phyloP scores from a whole-genome alignment of 306 rosid species.

The Arachis hypogaea region DNA sequence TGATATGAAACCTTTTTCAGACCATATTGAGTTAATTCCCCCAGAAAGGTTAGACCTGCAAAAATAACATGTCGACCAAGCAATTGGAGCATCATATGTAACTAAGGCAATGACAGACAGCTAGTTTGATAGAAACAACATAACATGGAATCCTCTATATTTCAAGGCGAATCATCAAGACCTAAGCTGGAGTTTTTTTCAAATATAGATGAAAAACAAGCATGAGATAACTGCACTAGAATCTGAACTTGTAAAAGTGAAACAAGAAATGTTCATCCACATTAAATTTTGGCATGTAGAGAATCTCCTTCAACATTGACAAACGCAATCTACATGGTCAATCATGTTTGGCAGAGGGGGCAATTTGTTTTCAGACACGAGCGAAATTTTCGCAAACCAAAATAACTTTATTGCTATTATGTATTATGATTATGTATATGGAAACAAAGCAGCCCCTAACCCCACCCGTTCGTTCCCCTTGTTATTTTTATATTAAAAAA shows the following conservation, averaged over 20 bases:
- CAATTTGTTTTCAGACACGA: slow-evolving; percentile 6
- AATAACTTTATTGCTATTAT: too few relatives aligned
- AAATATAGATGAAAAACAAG: neutral
- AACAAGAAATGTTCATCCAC: slow-evolving; percentile 24
- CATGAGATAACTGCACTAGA: too few relatives aligned
- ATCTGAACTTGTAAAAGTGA: neutral
- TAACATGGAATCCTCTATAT: slow-evolving; percentile 25
- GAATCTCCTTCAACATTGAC: slow-evolving; percentile 12
- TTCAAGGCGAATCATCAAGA: slow-evolving; percentile 29
- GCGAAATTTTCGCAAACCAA: neutral
- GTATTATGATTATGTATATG: too few relatives aligned
- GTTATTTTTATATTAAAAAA: neutral
- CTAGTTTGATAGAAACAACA: slow-evolving; percentile 23
- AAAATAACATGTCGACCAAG: slow-evolving; percentile 31
- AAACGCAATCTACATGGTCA: slow-evolving; percentile 23
- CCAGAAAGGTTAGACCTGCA: slow-evolving; percentile 35
- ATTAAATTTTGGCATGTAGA: neutral
- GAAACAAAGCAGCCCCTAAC: neutral
- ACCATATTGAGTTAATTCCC: slow-evolving; percentile 30
- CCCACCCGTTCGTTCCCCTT: neutral
- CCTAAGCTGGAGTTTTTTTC: slow-evolving; percentile 20
- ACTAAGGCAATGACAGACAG: slow-evolving; percentile 24
- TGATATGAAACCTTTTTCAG: slow-evolving; percentile 22
- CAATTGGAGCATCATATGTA: slow-evolving; percentile 1
- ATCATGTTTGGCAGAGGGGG: slow-evolving; percentile 20